Conservation (phyloP, 257 asterid genomes). For the Thymus quinquecostatus region DNA sequence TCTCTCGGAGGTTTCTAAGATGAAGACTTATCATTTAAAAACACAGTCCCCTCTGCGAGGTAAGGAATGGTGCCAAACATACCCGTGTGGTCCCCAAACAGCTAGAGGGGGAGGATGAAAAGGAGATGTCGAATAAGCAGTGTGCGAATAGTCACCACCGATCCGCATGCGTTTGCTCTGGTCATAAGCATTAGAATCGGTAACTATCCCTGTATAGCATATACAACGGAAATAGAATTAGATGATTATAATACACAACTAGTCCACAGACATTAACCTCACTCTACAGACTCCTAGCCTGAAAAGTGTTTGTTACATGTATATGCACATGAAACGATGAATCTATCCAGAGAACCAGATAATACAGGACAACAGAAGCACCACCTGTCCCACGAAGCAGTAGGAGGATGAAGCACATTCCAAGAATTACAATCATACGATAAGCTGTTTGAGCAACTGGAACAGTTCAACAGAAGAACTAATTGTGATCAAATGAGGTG, state of each 20-base stretch:
- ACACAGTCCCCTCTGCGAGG: not conserved
- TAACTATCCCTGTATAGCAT: constrained; percentile 59
- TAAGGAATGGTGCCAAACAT: constrained; percentile 15
- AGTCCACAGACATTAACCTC: not conserved
- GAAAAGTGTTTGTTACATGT: not conserved
- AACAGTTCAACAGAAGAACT: not conserved
- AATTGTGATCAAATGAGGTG: not conserved
- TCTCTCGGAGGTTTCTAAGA: not conserved
- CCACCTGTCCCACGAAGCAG: not conserved
- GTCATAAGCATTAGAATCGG: constrained; percentile 83
- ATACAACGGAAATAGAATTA: not conserved
- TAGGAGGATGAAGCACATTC: not conserved
- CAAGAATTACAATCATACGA: not conserved
- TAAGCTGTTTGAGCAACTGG: not conserved
- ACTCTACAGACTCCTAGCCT: not conserved
- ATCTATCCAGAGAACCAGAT: not conserved
- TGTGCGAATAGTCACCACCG: constrained; percentile 90
- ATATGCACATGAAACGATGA: not conserved
- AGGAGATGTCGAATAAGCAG: constrained; percentile 90
- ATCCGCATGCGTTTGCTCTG: constrained; percentile 97
- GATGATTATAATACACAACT: not conserved
- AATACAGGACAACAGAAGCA: not conserved
- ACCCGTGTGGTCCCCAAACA: constrained; percentile 98
- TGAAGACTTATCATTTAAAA: not conserved
- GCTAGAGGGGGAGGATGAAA: constrained; percentile 94